Percentiles rank a stretch among this genome's conserved stretches.
phyloP scores from a whole-genome alignment of 169 alveolate genomes.

The Cryptosporidium meleagridis region DNA sequence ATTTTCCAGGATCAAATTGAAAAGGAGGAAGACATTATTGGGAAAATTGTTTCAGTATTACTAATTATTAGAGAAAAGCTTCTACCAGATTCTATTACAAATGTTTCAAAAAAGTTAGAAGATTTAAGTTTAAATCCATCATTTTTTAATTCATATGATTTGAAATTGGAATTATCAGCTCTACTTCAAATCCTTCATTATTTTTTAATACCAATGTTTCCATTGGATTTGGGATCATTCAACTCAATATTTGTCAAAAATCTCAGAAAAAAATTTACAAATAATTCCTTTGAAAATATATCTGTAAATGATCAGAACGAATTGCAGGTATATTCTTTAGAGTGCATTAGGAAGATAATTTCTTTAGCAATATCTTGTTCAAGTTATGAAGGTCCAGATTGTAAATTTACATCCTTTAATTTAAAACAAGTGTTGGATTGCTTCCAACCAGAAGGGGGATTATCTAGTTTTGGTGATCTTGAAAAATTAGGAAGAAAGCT shows the following conservation, averaged over 20 bases:
- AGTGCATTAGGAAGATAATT: not conserved
- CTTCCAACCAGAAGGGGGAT: not conserved
- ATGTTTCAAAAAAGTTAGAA: conserved; percentile 1
- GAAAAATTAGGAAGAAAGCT: not conserved
- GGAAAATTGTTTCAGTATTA: not conserved
- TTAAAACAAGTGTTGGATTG: not conserved
- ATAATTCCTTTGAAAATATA: conserved; percentile 27
- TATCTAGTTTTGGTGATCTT: not conserved
- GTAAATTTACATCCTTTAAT: conserved; percentile 33
- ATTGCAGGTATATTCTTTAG: not conserved
- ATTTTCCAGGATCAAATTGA: not conserved
- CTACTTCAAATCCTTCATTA: conserved; percentile 10
- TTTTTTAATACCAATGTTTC: conserved; percentile 22
- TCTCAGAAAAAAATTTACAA: conserved; percentile 29
- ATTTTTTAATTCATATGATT: not conserved
- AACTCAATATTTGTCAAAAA: conserved; percentile 26
- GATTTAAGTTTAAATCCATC: not conserved
- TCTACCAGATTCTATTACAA: conserved; percentile 33
- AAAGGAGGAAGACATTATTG: conserved; percentile 8
- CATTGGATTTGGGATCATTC: conserved; percentile 9
- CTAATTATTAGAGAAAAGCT: conserved; percentile 15
- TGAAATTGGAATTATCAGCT: not conserved
- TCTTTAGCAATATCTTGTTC: conserved; percentile 53
- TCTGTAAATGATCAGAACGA: not conserved
- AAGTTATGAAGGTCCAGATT: conserved; percentile 64